Evolutionary conservation across 768 basidiomycete genomes (phyloP).

Genomic region (Tulasnella sp.): DNA sequence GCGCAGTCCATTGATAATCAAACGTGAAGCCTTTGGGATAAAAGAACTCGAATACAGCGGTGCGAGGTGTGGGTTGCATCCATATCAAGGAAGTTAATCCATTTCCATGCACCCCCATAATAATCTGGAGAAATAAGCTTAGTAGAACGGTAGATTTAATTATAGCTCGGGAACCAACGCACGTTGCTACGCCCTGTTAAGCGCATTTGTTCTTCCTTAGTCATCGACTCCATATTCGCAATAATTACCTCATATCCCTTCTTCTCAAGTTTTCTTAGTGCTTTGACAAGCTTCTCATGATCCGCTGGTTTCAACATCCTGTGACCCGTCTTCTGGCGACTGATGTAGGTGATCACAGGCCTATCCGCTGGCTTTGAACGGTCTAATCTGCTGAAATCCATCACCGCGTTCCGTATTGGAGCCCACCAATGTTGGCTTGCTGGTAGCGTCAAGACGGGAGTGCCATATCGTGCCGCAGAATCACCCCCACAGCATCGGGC

Average conservation of each 20-base stretch:
- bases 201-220: constrained; percentile 28
- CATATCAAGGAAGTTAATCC: constrained; percentile 77
- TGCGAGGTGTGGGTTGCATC: constrained; percentile 75
- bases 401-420: constrained; percentile 26
- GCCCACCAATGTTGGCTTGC: constrained; percentile 79
- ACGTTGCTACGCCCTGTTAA: constrained; percentile 27
- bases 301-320: constrained; percentile 26
- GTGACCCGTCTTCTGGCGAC: constrained; percentile 29
- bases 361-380: too few species aligned
- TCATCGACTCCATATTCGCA: constrained; percentile 28
- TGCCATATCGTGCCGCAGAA: neutral
- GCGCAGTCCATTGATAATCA: constrained; percentile 54
- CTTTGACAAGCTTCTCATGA: constrained; percentile 24
- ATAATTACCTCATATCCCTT: constrained; percentile 35
- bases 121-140: constrained; percentile 43
- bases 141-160: neutral
- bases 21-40: constrained; percentile 71
- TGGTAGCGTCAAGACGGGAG: constrained; percentile 38
- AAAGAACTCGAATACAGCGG: constrained; percentile 90
- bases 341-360: constrained; percentile 31
- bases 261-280: constrained; percentile 22
- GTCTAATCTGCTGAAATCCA: too few species aligned
- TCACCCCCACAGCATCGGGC: constrained; percentile 39
- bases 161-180: constrained; percentile 11
- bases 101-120: constrained; percentile 93